A percentile compares a stretch with the other conserved stretches of the same genome.
These are phyloP conservation scores for Chlamydomonas reinhardtii DNA, from an alignment of 163 green algal species.

Conservation along the genomic window DNA sequence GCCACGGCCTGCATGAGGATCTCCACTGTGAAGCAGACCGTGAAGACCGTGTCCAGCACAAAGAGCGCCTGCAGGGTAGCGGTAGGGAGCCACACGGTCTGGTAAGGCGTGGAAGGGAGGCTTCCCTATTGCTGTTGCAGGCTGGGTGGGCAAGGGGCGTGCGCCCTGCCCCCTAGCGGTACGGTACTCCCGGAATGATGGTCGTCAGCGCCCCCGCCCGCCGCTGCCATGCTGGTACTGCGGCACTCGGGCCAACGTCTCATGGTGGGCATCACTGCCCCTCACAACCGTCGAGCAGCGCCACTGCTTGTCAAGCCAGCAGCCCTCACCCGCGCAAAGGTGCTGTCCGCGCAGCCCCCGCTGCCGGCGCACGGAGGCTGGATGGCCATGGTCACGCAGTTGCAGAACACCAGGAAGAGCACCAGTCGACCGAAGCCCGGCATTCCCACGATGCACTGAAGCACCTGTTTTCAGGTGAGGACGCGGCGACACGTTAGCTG, in stretches of 20 bases:
- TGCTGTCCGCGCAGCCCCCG: not conserved
- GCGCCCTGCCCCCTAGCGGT: too few relatives aligned
- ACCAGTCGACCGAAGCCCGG: not conserved
- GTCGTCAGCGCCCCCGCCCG: too few relatives aligned
- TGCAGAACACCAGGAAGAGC: not conserved
- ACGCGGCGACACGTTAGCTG: too few relatives aligned
- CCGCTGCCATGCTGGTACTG: too few relatives aligned
- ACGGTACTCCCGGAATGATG: too few relatives aligned
- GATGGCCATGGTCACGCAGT: slow-evolving; percentile 34
- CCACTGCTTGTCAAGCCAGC: not conserved
- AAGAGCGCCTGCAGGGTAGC: not conserved
- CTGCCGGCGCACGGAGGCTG: not conserved
- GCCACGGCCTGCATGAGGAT: slow-evolving; percentile 58
- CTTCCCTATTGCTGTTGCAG: too few relatives aligned
- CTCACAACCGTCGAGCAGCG: too few relatives aligned
- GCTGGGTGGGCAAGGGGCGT: too few relatives aligned
- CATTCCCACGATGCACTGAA: not conserved
- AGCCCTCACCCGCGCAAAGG: not conserved
- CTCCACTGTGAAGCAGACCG: slow-evolving; percentile 62
- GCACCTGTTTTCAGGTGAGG: not conserved
- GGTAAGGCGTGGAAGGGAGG: not conserved
- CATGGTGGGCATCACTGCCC: too few relatives aligned
- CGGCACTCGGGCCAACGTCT: too few relatives aligned
- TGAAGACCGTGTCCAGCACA: slow-evolving; percentile 53
- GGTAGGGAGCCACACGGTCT: not conserved